A percentile compares a stretch with the other conserved stretches of the same genome.
These are phyloP conservation scores for Tolypocladium sp. DNA, from an alignment of 2,329 filamentous ascomycete species.

Conservation along the genomic window DNA sequence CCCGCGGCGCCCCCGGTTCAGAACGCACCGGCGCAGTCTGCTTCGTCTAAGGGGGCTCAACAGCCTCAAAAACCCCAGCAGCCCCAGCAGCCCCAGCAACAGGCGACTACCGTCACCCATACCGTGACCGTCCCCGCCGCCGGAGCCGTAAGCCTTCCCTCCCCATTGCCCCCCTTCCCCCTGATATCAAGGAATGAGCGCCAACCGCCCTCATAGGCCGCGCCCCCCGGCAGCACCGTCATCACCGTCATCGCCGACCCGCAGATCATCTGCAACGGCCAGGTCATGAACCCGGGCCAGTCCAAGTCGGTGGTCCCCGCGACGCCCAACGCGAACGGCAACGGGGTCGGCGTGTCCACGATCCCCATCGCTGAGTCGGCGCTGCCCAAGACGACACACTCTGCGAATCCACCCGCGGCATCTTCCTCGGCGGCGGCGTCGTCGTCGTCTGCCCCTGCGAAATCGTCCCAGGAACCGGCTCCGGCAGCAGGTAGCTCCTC, in stretches of 20 bases:
- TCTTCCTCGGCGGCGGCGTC: not conserved
- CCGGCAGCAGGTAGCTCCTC: not conserved
- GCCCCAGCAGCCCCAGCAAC: not conserved
- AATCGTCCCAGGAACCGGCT: not conserved
- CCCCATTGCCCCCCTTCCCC: not conserved
- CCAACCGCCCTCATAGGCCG: not conserved
- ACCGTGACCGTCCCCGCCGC: not conserved
- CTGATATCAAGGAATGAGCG: not conserved
- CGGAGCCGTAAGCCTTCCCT: not conserved
- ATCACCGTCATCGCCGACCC: not conserved
- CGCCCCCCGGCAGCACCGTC: not conserved
- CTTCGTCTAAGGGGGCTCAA: not conserved
- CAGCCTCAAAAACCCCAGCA: not conserved
- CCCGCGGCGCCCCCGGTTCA: not conserved
- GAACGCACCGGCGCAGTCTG: not conserved
- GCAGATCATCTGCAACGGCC: not conserved
- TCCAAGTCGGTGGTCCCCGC: not conserved
- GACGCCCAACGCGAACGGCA: slow-evolving; percentile 10
- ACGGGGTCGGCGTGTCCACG: slow-evolving; percentile 19
- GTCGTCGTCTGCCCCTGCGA: not conserved
- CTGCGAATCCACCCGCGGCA: not conserved
- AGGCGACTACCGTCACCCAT: not conserved
- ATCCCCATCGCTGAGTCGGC: slow-evolving; percentile 15
- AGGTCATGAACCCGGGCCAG: not conserved
- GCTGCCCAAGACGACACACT: slow-evolving; percentile 19